Base-by-base conservation (phyloP, 148 eudicot genomes). In the Diospyros lotus region DNA sequence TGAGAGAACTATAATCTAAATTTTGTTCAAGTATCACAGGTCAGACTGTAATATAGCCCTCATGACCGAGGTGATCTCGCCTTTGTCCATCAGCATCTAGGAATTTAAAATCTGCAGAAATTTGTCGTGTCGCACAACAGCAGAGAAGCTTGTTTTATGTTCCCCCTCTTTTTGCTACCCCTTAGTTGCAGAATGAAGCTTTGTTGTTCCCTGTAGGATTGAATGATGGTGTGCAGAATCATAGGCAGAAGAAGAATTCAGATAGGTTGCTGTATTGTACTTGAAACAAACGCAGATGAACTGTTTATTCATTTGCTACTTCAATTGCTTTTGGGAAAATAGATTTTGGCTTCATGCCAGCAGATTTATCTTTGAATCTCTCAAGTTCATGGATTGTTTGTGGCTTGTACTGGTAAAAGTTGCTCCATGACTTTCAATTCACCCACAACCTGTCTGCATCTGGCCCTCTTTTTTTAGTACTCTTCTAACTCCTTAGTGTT, bases 191-290 rank as follows among this genome's bases (percentile, higher is more conserved):
- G 55, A 14, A 8, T 39, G 48, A 62, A 61, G 68, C 48, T 73
- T 50, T 45, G 48, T 63, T 58, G 28, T 28, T 68, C 45, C 10
- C 40, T 50, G 46, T 73, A 62, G n/a, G 76, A 61, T 73, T 73
- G 52, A 28, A 45, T 72, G 52, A 48, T 4, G 52, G 52, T 66
- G 39, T 74, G 59, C 51, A 50, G 1, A 39, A 8, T 42, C 51
- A 55, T 55, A 55, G 12, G 28, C 48, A 48, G 44, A 45, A 62
- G 38, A 9, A 64, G 18, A 70, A 42, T 12, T 6, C 40, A 9
- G 69, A 63, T 61, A 73, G 41, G 11, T 60, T 62, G 18, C 42
- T 62, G 76, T 48, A 14, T 73, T 69, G 60, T 69, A 69, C 28
- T 40, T 3, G 2, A 14, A 18, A 4, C 28, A 28, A 28, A 28